Evolutionary conservation across 2,329 filamentous ascomycete genomes (phyloP).

Genomic region (Fonsecaea erecta): DNA sequence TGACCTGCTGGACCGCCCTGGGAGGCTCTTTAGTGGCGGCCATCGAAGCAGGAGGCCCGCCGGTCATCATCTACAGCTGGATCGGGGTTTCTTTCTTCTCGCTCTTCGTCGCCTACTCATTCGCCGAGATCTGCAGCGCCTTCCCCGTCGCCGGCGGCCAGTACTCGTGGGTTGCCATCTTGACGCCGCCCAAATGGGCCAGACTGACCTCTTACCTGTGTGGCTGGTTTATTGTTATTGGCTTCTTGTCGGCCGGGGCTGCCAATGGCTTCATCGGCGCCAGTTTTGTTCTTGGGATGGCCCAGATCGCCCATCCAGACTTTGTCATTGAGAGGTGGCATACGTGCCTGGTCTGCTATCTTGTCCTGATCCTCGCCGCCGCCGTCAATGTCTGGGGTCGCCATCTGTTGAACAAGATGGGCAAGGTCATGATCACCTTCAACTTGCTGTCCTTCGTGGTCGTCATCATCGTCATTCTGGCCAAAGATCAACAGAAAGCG

Average conservation of each 20-base stretch:
- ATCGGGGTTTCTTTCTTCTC: constrained; percentile 58
- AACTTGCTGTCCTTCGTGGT: constrained; percentile 60
- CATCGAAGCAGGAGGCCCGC: constrained; percentile 61
- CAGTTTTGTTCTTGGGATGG: constrained; percentile 61
- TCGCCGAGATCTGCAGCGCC: constrained; percentile 59
- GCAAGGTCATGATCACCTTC: constrained; percentile 48
- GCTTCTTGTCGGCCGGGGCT: constrained; percentile 41
- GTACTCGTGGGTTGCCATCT: constrained; percentile 54
- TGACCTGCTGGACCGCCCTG: constrained; percentile 63
- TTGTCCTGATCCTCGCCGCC: constrained; percentile 52
- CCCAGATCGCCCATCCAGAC: constrained; percentile 56
- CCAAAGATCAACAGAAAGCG: constrained; percentile 57
- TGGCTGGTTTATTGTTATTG: constrained; percentile 57
- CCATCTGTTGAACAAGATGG: constrained; percentile 57
- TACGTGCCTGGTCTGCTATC: constrained; percentile 58
- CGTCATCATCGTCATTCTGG: constrained; percentile 58
- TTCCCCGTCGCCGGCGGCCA: constrained; percentile 56
- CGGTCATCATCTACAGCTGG: constrained; percentile 65
- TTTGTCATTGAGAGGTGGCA: constrained; percentile 63
- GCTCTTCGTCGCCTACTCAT: constrained; percentile 60
- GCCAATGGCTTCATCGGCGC: constrained; percentile 48
- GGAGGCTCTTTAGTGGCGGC: constrained; percentile 62
- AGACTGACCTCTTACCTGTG: constrained; percentile 52
- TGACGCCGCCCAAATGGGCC: constrained; percentile 55
- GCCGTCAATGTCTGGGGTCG: constrained; percentile 57